Percentiles rank a stretch among this genome's conserved stretches.
phyloP scores from a whole-genome alignment of 331 rosid species.

The Stylosanthes scabra region DNA sequence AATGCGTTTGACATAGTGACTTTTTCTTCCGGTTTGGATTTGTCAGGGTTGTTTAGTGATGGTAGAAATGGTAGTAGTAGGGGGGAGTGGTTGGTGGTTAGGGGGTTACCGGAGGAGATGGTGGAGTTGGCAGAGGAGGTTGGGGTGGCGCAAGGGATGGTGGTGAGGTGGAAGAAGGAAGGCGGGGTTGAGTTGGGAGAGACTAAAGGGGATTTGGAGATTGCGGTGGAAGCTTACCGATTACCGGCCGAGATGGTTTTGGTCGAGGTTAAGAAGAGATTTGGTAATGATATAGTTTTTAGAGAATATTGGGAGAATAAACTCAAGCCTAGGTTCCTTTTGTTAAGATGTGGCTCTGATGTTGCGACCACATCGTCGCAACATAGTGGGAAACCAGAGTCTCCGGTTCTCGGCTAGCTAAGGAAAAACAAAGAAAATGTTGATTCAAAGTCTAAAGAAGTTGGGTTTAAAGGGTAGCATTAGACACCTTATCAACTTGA shows the following conservation, averaged over 20 bases:
- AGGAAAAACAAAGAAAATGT: not conserved
- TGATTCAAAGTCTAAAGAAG: too few species aligned
- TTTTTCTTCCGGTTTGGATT: slow-evolving; percentile 48
- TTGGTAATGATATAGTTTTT: slow-evolving; percentile 38
- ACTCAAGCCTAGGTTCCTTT: slow-evolving; percentile 46
- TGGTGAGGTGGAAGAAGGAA: slow-evolving; percentile 48
- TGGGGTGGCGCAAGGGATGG: slow-evolving; percentile 39
- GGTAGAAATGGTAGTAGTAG: not conserved
- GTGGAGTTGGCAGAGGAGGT: slow-evolving; percentile 41
- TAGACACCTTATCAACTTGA: too few species aligned
- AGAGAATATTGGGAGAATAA: slow-evolving; percentile 56
- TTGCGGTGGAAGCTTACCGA: slow-evolving; percentile 58
- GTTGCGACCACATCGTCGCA: slow-evolving; percentile 36
- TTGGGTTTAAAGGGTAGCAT: too few species aligned
- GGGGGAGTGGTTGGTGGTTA: slow-evolving; percentile 33
- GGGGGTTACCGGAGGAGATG: slow-evolving; percentile 39
- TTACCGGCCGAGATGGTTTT: slow-evolving; percentile 56
- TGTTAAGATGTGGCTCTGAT: not conserved
- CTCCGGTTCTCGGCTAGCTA: slow-evolving; percentile 19
- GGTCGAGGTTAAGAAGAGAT: slow-evolving; percentile 57
- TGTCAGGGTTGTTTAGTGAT: slow-evolving; percentile 42
- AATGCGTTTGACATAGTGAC: slow-evolving; percentile 51
- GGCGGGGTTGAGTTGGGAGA: slow-evolving; percentile 67
- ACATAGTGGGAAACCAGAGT: not conserved
- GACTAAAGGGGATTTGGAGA: slow-evolving; percentile 43